A percentile compares a stretch with the other conserved stretches of the same genome.
These are phyloP conservation scores for Yamagishiella unicocca DNA, from an alignment of 139 green algal species.

Conservation along the genomic window DNA sequence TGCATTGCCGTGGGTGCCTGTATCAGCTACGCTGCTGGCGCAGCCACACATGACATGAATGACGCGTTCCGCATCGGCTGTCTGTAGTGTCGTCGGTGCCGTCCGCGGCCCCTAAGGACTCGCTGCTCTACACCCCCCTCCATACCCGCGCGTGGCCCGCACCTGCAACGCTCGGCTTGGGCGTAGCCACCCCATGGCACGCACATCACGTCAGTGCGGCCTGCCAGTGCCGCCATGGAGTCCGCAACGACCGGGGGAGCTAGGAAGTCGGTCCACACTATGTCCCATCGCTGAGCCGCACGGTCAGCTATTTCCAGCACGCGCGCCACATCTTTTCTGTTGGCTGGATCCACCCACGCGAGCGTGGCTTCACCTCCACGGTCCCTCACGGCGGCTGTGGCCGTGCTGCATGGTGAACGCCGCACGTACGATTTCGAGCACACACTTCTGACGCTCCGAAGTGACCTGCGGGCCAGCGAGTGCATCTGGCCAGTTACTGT, in stretches of 20 bases:
- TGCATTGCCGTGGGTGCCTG: too few species aligned
- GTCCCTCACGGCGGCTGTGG: neutral
- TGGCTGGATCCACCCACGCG: slow-evolving; percentile 48
- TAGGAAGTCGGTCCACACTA: slow-evolving; percentile 67
- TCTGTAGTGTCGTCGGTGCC: too few species aligned
- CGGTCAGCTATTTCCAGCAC: slow-evolving; percentile 75
- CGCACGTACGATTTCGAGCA: neutral
- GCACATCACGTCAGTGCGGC: slow-evolving; percentile 55
- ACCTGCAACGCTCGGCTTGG: slow-evolving; percentile 72
- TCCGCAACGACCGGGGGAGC: slow-evolving; percentile 70
- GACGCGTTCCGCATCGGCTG: too few species aligned
- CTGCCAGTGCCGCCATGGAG: slow-evolving; percentile 58
- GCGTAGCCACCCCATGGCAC: slow-evolving; percentile 80
- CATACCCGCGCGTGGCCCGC: neutral
- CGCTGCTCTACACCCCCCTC: neutral
- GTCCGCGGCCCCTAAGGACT: too few species aligned
- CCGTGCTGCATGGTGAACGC: neutral
- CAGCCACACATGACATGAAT: too few species aligned
- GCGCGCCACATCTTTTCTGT: slow-evolving; percentile 67
- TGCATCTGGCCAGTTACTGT: neutral
- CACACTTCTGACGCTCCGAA: neutral
- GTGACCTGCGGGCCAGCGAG: neutral
- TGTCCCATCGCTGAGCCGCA: slow-evolving; percentile 49
- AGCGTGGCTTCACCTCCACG: neutral
- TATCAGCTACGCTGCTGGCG: too few species aligned